phyloP scores from a whole-genome alignment of 2,329 filamentous ascomycete species.

The Aureobasidium sp. region DNA sequence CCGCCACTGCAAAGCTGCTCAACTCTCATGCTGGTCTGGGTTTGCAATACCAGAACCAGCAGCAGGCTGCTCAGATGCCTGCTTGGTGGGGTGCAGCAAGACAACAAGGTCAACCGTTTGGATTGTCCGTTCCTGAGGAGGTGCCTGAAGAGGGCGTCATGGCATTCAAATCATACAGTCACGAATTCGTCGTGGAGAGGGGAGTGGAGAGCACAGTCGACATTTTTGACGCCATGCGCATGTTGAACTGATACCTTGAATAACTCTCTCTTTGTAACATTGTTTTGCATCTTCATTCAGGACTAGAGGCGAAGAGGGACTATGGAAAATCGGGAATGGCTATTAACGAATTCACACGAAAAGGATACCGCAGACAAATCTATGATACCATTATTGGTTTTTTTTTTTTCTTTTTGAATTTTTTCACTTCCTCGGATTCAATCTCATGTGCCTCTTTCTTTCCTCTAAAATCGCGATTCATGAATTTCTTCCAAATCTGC shows the following conservation, averaged over 20 bases:
- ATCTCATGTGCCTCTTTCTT: neutral
- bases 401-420: neutral
- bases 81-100: neutral
- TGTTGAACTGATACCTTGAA: neutral
- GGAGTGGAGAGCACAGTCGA: constrained; percentile 6
- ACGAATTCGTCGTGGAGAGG: neutral
- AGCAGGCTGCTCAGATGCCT: neutral
- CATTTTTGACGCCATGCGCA: neutral
- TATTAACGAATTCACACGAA: neutral
- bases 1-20: constrained; percentile 1
- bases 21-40: neutral
- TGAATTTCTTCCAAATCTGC: neutral
- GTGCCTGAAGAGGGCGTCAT: neutral
- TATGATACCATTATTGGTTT: neutral
- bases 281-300: neutral
- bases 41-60: neutral
- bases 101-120: neutral
- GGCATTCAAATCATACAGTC: neutral
- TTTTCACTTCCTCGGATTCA: neutral
- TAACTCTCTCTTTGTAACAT: neutral
- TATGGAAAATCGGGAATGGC: neutral
- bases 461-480: neutral
- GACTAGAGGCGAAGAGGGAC: neutral
- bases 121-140: neutral
- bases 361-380: neutral